Base-by-base conservation (phyloP, 495 filamentous ascomycete genomes). In the Xylaria sp. region DNA sequence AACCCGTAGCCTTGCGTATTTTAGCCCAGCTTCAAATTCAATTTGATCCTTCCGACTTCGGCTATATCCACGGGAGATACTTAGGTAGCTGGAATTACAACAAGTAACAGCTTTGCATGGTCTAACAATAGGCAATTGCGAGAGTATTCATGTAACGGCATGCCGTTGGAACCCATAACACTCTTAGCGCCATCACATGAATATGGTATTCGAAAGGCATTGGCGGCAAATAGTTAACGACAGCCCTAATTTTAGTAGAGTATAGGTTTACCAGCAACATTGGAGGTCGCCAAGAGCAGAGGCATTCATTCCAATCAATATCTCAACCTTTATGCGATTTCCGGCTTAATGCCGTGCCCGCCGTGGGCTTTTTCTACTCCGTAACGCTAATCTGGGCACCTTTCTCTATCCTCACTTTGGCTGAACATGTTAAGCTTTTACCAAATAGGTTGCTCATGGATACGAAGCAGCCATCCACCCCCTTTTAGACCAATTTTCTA, bases 331-430 rank as follows among this genome's bases (percentile, higher is more conserved):
- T 1, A 71, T 21, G 61, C 31, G 61, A 66, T 65, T 21, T 50
- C 61, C 61, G 61, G 58, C 61, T 71, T 66, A 66, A 71, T 70
- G 48, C 48, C 37, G 35, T 65, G 26, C 37, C 24, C 46, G 29
- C 53, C 19, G 43, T 69, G 44, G 44, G 24, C 15, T 44, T 50
- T 65, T 68, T 59, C 35, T 46, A 7, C 46, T 70, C 33, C 8
- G 9, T 3, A 15, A 64, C 33, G 35, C 57, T 61, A 44, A 64
- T 57, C 46, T 14, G 46, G 50, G 26, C 19, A 58, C 40, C 48
- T 44, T 37, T 44, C 37, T 68, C 53, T 46, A n/a, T 37, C 40
- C 40, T 52, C 33, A 50, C 35, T 19, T 57, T 67, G 50, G n/a
- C 26, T 35, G 29, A 50, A 57, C 8, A 33, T 9, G 17, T 69